Evolutionary conservation across 108 stramenopile species (phyloP).

Genomic region (Bacterosira constricta): DNA sequence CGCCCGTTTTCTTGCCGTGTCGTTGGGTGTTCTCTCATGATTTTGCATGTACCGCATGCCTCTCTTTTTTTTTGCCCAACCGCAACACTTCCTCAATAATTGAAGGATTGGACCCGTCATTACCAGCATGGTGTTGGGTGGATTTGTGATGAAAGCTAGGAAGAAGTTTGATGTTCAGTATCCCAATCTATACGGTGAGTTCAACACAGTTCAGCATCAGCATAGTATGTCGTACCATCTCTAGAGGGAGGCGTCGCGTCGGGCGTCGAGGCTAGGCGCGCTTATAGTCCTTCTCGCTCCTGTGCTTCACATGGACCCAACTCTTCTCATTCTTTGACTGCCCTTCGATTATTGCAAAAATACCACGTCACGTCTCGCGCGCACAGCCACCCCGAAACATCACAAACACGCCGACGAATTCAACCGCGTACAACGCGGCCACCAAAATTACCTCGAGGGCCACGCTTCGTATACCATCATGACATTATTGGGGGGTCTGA

Average conservation of each 20-base stretch:
- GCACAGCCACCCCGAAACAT: constrained; percentile 51
- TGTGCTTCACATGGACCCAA: no score
- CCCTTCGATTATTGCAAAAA: no score
- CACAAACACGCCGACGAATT: constrained; percentile 87
- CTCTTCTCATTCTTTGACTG: no score
- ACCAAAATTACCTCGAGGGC: constrained; percentile 74
- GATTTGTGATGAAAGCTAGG: constrained; percentile 75
- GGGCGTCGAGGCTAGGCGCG: no score
- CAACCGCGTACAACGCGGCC: constrained; percentile 91
- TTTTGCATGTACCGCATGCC: not conserved
- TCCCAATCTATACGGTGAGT: constrained; percentile 82
- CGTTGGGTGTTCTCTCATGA: not conserved
- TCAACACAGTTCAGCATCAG: no score
- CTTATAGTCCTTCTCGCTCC: no score
- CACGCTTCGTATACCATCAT: constrained; percentile 46
- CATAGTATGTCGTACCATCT: no score
- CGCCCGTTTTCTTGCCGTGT: not conserved
- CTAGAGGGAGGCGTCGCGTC: no score
- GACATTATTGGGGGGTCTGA: constrained; percentile 79
- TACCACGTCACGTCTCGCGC: no score
- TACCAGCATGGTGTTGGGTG: constrained; percentile 35
- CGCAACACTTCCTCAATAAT: constrained; percentile 3
- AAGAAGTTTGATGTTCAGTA: constrained; percentile 63
- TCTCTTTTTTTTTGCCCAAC: not conserved
- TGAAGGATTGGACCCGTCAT: constrained; percentile 56